Percentiles rank a stretch among this genome's conserved stretches.
Conservation (phyloP, 140 eudicot genomes). For the Cichorium intybus region DNA sequence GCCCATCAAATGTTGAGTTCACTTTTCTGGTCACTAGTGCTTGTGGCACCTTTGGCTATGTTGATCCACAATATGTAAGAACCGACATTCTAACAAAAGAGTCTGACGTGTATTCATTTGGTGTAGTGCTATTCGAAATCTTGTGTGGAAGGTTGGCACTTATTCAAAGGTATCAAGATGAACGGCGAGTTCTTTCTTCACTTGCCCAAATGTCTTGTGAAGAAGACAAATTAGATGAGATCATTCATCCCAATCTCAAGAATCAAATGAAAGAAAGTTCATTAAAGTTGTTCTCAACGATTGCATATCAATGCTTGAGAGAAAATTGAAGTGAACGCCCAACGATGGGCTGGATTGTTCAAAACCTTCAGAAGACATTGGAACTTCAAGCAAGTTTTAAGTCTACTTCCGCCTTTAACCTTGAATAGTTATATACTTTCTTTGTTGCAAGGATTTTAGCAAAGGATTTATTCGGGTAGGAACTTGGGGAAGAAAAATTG, state of each 20-base stretch:
- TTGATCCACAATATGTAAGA: slow-evolving; percentile 1
- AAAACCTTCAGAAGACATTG: neutral
- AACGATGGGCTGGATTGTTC: neutral
- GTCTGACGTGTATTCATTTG: slow-evolving; percentile 4
- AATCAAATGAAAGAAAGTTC: neutral
- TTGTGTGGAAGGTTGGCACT: neutral
- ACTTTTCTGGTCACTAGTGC: neutral
- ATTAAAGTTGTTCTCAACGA: neutral
- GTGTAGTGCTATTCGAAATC: neutral
- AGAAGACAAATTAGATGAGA: neutral
- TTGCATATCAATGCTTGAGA: slow-evolving; percentile 11
- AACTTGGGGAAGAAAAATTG: neutral
- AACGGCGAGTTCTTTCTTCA: neutral
- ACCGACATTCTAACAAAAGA: neutral
- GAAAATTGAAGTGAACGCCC: neutral
- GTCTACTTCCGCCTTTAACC: neutral
- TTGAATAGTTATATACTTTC: too few relatives aligned
- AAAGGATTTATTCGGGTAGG: neutral
- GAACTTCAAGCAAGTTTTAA: slow-evolving; percentile 2
- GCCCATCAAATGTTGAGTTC: slow-evolving; percentile 6
- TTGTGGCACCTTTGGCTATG: slow-evolving; percentile 5
- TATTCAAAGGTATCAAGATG: neutral
- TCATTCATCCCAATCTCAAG: neutral
- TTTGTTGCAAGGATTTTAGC: neutral
- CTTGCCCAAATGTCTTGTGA: neutral